A percentile compares a stretch with the other conserved stretches of the same genome.
phyloP scores from a whole-genome alignment of 2,329 filamentous ascomycete genomes.

The Fusarium brachygibbosum region DNA sequence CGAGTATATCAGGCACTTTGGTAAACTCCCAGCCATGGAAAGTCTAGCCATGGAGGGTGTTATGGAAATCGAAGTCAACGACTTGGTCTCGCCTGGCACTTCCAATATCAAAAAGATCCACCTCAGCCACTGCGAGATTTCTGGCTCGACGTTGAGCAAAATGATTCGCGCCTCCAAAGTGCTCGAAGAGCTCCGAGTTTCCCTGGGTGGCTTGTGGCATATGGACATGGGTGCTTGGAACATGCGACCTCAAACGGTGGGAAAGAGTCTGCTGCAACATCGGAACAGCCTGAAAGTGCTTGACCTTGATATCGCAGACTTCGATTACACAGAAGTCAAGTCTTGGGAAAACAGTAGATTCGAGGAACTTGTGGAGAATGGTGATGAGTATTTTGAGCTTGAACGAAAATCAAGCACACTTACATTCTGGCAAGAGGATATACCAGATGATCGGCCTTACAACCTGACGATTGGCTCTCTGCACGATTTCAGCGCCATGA shows the following conservation, averaged over 20 bases:
- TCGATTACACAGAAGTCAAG: neutral
- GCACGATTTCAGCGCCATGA: neutral
- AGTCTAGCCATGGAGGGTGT: neutral
- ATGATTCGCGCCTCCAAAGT: neutral
- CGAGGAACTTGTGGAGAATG: neutral
- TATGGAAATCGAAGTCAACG: slow-evolving; percentile 4
- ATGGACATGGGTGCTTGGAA: neutral
- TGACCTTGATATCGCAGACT: neutral
- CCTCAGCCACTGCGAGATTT: neutral
- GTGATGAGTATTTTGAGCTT: neutral
- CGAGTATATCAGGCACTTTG: slow-evolving; percentile 7
- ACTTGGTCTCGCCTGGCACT: neutral
- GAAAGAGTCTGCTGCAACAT: neutral
- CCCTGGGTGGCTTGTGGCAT: neutral
- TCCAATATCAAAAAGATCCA: slow-evolving; percentile 4
- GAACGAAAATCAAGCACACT: neutral
- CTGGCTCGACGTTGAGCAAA: neutral
- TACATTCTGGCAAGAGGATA: slow-evolving; percentile 2
- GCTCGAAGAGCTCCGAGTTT: neutral
- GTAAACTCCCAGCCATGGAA: neutral
- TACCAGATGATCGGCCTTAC: slow-evolving; percentile 2
- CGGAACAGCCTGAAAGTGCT: neutral
- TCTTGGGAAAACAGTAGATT: neutral
- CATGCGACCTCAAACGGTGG: neutral
- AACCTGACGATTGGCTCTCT: neutral